These are phyloP conservation scores for Globisporangium polare DNA, from an alignment of 352 stramenopile species.

Conservation along the genomic window DNA sequence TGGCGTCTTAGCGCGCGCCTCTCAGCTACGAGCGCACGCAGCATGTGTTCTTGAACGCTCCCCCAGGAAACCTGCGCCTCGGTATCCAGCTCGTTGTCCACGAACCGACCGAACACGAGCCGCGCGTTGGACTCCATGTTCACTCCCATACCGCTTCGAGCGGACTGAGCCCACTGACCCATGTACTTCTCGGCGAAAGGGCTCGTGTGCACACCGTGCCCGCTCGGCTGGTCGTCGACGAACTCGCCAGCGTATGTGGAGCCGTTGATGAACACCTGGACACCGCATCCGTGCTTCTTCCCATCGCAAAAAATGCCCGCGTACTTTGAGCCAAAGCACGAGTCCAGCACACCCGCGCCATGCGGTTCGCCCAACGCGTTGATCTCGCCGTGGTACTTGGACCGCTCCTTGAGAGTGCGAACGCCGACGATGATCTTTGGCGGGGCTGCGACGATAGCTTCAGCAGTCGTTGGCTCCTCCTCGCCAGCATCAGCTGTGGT, in stretches of 20 bases:
- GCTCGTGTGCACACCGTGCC: constrained; percentile 43
- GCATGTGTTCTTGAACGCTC: constrained; percentile 20
- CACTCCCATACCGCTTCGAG: constrained; percentile 38
- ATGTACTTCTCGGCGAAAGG: constrained; percentile 38
- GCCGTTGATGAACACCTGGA: constrained; percentile 36
- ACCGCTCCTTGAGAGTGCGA: constrained; percentile 20
- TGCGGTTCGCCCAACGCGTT: constrained; percentile 21
- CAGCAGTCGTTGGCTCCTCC: background rate
- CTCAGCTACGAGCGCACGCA: constrained; percentile 37
- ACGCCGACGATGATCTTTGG: constrained; percentile 10
- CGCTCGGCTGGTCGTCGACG: constrained; percentile 16
- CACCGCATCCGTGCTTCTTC: constrained; percentile 37
- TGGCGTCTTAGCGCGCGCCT: constrained; percentile 29
- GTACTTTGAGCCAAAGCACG: constrained; percentile 32
- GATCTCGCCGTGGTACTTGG: constrained; percentile 34
- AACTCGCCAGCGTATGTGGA: constrained; percentile 39
- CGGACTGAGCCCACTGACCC: constrained; percentile 34
- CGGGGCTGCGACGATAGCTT: constrained; percentile 6
- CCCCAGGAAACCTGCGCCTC: constrained; percentile 13
- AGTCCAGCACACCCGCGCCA: constrained; percentile 34
- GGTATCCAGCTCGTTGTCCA: constrained; percentile 12
- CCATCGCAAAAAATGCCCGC: constrained; percentile 29
- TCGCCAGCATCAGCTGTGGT: background rate
- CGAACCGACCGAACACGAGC: constrained; percentile 22
- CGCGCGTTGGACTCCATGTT: constrained; percentile 29